These are phyloP conservation scores for Beverwykella pulmonaria DNA, from an alignment of 495 filamentous ascomycete genomes.

Conservation along the genomic window DNA sequence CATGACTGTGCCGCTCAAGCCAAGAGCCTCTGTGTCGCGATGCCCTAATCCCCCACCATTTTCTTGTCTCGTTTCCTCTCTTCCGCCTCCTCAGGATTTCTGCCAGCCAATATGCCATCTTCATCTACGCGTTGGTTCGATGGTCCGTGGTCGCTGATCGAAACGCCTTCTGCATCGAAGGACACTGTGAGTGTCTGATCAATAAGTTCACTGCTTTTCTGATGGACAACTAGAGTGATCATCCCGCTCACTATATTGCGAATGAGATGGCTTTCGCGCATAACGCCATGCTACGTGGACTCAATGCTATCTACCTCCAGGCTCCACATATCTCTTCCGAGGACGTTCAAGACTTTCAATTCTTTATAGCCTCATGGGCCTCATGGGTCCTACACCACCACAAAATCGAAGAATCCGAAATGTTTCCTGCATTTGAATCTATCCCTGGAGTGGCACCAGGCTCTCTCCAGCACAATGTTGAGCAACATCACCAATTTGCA, in stretches of 20 bases:
- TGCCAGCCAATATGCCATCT: too few species aligned
- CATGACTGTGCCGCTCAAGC: too few species aligned
- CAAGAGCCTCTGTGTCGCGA: too few species aligned
- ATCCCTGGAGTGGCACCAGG: constrained; percentile 45
- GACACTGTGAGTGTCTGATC: too few species aligned
- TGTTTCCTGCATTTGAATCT: constrained; percentile 52
- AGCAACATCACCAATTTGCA: constrained; percentile 16
- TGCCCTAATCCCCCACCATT: too few species aligned
- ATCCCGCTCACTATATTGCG: constrained; percentile 42
- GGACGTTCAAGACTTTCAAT: constrained; percentile 47
- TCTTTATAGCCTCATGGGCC: constrained; percentile 45
- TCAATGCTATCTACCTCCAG: constrained; percentile 56
- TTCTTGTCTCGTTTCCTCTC: too few species aligned
- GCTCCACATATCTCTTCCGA: constrained; percentile 44
- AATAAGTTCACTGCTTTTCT: too few species aligned
- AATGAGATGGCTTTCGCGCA: constrained; percentile 51
- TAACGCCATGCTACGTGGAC: constrained; percentile 53
- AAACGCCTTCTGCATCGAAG: too few species aligned
- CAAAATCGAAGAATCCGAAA: constrained; percentile 47
- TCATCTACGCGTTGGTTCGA: too few species aligned
- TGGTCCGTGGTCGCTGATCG: too few species aligned
- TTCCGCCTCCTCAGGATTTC: too few species aligned
- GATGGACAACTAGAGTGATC: too few species aligned
- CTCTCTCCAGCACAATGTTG: constrained; percentile 46
- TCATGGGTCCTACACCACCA: constrained; percentile 52